Percentiles rank a stretch among this genome's conserved stretches.
Conservation (phyloP, 208 protist species). For the Acanthamoeba sp. region DNA sequence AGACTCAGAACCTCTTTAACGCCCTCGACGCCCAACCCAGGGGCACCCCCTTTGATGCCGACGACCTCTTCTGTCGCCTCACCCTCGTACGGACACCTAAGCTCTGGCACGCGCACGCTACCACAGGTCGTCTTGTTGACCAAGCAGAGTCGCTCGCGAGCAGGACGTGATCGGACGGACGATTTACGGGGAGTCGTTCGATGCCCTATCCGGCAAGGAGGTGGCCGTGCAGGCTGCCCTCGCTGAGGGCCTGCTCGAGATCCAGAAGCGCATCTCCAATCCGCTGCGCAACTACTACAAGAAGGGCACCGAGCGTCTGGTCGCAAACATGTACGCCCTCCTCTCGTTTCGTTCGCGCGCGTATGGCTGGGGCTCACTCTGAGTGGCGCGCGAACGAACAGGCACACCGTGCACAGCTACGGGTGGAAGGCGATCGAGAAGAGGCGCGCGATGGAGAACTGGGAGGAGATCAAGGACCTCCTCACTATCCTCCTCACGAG, state of each 20-base stretch:
- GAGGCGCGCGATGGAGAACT: neutral
- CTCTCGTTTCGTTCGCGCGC: neutral
- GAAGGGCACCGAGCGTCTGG: neutral
- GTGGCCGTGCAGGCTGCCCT: constrained; percentile 11
- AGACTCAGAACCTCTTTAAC: neutral
- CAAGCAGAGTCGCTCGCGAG: neutral
- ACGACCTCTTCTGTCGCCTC: constrained; percentile 51
- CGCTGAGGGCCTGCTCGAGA: neutral
- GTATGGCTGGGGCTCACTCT: neutral
- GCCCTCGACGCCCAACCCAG: neutral
- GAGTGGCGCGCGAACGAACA: neutral
- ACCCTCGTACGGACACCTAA: neutral
- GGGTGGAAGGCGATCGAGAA: constrained; percentile 21
- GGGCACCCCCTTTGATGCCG: neutral
- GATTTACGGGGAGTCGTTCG: constrained; percentile 23
- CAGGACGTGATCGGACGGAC: constrained; percentile 42
- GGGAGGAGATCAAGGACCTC: constrained; percentile 7
- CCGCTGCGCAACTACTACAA: neutral
- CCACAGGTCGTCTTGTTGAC: too few species aligned
- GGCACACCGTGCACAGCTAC: constrained; percentile 7
- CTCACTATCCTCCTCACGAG: constrained; percentile 6
- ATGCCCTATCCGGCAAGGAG: neutral
- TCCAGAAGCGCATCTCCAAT: constrained; percentile 36
- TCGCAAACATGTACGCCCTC: neutral
- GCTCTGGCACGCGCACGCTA: too few species aligned